Base-by-base conservation (phyloP, 1,139 yeast species). In the Groenewaldozyma auringiensis region DNA sequence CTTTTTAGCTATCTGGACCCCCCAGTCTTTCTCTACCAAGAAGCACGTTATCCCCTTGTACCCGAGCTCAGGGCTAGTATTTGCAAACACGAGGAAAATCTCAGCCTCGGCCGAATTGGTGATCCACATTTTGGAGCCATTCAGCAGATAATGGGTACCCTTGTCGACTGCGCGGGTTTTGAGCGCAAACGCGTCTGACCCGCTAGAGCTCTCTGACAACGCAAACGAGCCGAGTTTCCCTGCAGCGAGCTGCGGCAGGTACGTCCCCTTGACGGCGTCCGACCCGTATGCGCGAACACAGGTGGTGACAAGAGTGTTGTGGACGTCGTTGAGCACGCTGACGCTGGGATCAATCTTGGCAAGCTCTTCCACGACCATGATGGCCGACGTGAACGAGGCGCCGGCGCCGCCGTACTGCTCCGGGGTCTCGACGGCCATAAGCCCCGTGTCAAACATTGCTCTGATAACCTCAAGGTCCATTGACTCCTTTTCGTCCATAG, bases 31-130 rank as follows among this genome's bases (percentile, higher is more conserved):
- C 47, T 67, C 71, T 11, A 68, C 71, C 13, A 70, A 65, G 48
- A 69, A 69, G 21, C 70, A 68, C n/a, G 74, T 69, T 57, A 69
- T 69, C 22, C 74, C 74, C 57, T 67, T 67, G 63, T 69, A 69
- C 31, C 74, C 74, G 57, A 63, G 57, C 43, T 63, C 55, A 16
- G 72, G 72, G 46, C 65, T 72, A 31, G 65, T 56, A 53, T 64
- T 69, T 41, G 74, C 74, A 49, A 69, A 63, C 34, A 69, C 64
- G 21, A 70, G 53, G 52, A 69, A 69, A 20, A 69, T 49, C 39
- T 64, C 72, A n/a, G 74, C 74, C 55, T 69, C 74, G 14, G 59
- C 60, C 13, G 74, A 69, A 57, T 69, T 69, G 43, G 74, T 68
- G 58, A 69, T 69, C 73, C 73, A 69, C 73, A 69, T 68, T 53